Evolutionary conservation across 352 stramenopile species (phyloP), one percentile per base, ranked within the genome.

Genomic region (Pythium dissotocum): DNA sequence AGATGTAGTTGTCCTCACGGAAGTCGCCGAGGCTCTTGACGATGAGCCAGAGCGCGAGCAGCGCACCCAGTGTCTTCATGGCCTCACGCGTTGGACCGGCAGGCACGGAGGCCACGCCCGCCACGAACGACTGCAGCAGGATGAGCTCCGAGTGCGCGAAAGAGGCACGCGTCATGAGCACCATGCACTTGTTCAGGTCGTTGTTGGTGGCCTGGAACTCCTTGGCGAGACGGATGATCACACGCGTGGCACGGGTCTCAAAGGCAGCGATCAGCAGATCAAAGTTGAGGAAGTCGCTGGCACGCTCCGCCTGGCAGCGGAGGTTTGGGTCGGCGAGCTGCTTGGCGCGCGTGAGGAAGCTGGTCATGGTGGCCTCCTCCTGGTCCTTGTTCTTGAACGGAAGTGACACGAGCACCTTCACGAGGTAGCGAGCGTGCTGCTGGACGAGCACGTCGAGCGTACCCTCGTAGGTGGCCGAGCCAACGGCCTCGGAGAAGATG

Each of bases 361-460:
- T 58, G 7, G 69, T 68, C 40, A 38, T 53, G 30, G 46, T 46
- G 16, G 58, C 18, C 24, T 32, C 55, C 13, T 49, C 49, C 7
- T 65, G 24, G 2, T 51, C 24, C 32, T 61, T 35, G 59, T 46
- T 57, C 53, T 71, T 71, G 53, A 60, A 62, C 28, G 69, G 69
- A 12, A 58, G 32, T 18, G 65, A 53, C 8, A 68, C 58, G n/a
- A 76, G 61, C 28, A 67, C 70, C 74, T 92, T 92, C 16, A 88
- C 36, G 10, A 93, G 63, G 63, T 80, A 91, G 0, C 77, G 78
- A 12, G 76, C 73, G 61, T 91, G 82, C 42, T 93, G 82, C 61
- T 89, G 78, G 30, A 88, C 75, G 32, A 93, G 73, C 58, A 93
- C 83, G 63, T 93, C 82, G 49, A 82, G 85, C 24, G 82, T 93